These are phyloP conservation scores for Amphicarpaea edgeworthii DNA, from an alignment of 306 rosid genomes.

Conservation along the genomic window DNA sequence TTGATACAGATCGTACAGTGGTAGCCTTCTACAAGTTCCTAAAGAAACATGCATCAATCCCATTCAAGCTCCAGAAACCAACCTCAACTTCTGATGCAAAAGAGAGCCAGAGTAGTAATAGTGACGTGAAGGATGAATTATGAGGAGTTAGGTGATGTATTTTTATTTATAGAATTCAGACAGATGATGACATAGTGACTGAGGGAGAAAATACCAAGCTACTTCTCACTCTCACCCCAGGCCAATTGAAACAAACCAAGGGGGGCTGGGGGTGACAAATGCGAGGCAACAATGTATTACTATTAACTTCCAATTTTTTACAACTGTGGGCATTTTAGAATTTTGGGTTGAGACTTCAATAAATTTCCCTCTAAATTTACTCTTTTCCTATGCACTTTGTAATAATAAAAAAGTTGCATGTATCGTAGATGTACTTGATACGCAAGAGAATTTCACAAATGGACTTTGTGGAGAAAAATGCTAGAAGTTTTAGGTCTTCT, in stretches of 20 bases:
- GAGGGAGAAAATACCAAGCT: conserved; percentile 25
- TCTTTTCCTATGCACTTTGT: not conserved
- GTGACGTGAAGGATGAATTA: conserved; percentile 79
- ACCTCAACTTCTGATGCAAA: conserved; percentile 57
- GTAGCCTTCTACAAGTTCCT: conserved; percentile 95
- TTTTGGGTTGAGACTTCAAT: conserved; percentile 43
- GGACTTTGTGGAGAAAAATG: not conserved
- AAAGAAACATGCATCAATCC: conserved; percentile 91
- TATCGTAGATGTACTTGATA: not conserved
- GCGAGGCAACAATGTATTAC: conserved; percentile 35
- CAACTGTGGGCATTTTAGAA: conserved; percentile 18
- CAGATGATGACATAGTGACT: conserved; percentile 40
- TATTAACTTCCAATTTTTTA: not conserved
- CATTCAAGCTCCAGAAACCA: conserved; percentile 96
- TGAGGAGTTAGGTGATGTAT: conserved; percentile 48
- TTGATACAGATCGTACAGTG: conserved; percentile 90
- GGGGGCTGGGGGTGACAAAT: not conserved
- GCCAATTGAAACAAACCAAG: conserved; percentile 8
- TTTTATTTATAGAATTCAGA: conserved; percentile 41
- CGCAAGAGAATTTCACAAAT: not conserved
- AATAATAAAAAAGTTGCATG: not conserved
- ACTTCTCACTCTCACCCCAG: conserved; percentile 27
- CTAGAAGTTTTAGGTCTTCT: no score
- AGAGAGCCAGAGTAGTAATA: conserved; percentile 56
- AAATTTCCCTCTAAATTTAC: not conserved